Conservation (phyloP, 352 stramenopile species). For the Blastocystis sp. region DNA sequence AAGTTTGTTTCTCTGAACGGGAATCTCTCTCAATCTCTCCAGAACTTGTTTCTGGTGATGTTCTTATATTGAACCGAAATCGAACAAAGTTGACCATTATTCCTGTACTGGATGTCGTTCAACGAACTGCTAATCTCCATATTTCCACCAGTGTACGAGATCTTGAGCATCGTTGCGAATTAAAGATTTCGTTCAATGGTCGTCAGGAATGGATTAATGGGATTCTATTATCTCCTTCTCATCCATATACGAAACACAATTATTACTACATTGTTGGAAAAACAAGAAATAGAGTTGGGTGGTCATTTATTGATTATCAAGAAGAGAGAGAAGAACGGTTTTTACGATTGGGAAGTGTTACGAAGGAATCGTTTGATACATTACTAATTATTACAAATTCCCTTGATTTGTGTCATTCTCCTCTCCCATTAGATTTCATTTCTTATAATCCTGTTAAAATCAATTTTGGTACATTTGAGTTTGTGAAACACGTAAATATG, state of each 20-base stretch:
- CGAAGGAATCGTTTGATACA: not conserved
- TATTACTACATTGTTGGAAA: not conserved
- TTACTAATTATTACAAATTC: not conserved
- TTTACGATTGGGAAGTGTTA: not conserved
- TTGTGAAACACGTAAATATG: not conserved
- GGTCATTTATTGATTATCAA: not conserved
- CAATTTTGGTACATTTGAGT: slow-evolving; percentile 16
- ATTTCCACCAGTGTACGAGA: not conserved
- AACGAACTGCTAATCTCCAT: not conserved
- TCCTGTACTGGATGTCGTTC: not conserved
- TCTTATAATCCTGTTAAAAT: not conserved
- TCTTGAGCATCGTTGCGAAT: not conserved
- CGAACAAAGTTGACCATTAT: not conserved
- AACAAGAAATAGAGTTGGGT: not conserved
- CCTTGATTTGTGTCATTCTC: not conserved
- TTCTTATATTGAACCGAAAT: not conserved
- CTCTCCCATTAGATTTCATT: not conserved
- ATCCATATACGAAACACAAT: not conserved
- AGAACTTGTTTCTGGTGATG: not conserved
- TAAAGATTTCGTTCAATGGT: not conserved
- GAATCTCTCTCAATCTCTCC: not conserved
- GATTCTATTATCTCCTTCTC: not conserved
- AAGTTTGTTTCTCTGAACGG: not conserved
- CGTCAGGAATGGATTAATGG: slow-evolving; percentile 23
- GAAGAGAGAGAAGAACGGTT: not conserved